Evolutionary conservation across 306 rosid genomes (phyloP).

Genomic region (Vicia sativa): DNA sequence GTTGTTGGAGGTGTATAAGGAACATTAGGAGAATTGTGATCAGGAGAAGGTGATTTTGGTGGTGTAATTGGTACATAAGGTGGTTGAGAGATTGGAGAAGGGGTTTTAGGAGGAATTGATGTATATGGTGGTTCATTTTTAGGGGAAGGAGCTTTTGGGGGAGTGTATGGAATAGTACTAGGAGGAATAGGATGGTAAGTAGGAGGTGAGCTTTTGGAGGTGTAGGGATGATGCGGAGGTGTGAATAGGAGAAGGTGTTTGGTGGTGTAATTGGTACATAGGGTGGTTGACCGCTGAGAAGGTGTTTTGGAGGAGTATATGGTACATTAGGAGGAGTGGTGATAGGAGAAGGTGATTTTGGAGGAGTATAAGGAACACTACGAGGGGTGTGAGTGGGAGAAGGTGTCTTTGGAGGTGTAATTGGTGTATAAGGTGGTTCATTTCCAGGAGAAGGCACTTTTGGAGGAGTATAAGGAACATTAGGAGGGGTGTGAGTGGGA

Average conservation of each 20-base stretch:
- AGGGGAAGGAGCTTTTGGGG: constrained; percentile 37
- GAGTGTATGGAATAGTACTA: neutral
- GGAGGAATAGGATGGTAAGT: neutral
- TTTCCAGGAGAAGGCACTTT: constrained; percentile 7
- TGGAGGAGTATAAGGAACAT: constrained; percentile 26
- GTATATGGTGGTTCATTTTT: neutral
- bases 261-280: too few species aligned
- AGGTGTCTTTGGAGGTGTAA: constrained; percentile 1
- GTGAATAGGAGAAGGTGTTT: constrained; percentile 6
- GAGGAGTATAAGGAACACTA: constrained; percentile 2
- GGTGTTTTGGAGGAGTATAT: neutral
- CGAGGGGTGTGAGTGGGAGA: constrained; percentile 16
- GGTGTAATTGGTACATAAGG: constrained; percentile 30
- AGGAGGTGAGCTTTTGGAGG: constrained; percentile 23
- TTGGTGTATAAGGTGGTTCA: too few species aligned
- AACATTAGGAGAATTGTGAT: neutral
- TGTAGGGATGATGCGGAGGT: constrained; percentile 12
- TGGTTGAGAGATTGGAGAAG: constrained; percentile 21
- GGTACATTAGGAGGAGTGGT: constrained; percentile 17
- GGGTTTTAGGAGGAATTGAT: constrained; percentile 11
- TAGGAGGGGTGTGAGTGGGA: neutral
- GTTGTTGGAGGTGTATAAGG: constrained; percentile 28
- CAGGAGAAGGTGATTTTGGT: constrained; percentile 10
- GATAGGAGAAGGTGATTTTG: neutral
- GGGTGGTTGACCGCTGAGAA: too few species aligned